A percentile compares a stretch with the other conserved stretches of the same genome.
phyloP scores from a whole-genome alignment of 1,284 basidiomycete genomes.

The Stygiomarasmius scandens region DNA sequence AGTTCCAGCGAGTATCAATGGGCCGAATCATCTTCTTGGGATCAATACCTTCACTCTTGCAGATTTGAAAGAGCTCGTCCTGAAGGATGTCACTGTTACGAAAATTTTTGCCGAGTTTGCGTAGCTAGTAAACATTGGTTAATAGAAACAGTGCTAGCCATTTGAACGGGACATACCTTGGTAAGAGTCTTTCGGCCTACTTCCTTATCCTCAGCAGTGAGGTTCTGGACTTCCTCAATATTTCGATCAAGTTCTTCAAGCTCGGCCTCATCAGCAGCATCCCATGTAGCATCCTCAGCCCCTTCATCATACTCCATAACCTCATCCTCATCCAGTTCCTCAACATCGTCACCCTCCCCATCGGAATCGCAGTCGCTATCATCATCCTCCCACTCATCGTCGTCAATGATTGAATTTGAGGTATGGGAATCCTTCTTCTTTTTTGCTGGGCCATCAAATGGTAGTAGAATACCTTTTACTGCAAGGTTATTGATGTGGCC shows the following conservation, averaged over 20 bases:
- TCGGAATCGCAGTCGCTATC: too few species aligned
- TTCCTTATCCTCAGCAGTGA: too few species aligned
- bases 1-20: slow-evolving; percentile 19
- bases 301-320: background rate
- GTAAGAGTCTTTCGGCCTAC: too few species aligned
- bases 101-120: slow-evolving; percentile 1
- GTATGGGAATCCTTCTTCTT: background rate
- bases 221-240: too few species aligned
- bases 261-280: background rate
- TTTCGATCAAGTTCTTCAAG: too few species aligned
- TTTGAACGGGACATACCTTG: too few species aligned
- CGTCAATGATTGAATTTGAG: background rate
- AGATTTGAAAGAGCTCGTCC: background rate
- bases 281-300: background rate
- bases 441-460: background rate
- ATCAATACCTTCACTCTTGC: background rate
- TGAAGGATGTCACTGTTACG: background rate
- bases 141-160: background rate
- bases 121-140: background rate
- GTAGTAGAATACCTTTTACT: slow-evolving; percentile 9
- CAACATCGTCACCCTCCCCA: too few species aligned
- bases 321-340: background rate
- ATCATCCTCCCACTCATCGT: background rate
- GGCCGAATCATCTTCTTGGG: slow-evolving; percentile 11
- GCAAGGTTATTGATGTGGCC: slow-evolving; percentile 20